These are phyloP conservation scores for Mitragyna speciosa DNA, from an alignment of 257 asterid genomes.

Conservation along the genomic window DNA sequence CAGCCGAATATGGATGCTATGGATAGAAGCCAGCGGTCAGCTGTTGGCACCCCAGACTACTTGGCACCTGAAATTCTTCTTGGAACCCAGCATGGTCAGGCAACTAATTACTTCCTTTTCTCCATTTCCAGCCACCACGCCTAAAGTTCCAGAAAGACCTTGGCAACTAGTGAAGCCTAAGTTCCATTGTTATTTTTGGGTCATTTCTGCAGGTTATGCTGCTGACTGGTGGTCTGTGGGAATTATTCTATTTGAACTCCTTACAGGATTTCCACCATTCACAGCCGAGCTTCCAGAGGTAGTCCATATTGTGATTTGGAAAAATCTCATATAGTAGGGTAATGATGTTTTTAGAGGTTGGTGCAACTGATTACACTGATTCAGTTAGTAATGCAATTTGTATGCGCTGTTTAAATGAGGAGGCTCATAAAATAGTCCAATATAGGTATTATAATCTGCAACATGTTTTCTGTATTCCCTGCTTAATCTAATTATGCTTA, in stretches of 20 bases:
- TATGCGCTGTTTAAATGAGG: neutral
- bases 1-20: constrained; percentile 43
- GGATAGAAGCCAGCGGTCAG: constrained; percentile 54
- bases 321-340: neutral
- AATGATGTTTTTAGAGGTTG: neutral
- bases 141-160: constrained; percentile 17
- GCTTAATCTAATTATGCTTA: neutral
- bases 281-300: constrained; percentile 88
- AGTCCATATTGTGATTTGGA: constrained; percentile 3
- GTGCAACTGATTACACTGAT: neutral
- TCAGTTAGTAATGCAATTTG: neutral
- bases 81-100: constrained; percentile 89
- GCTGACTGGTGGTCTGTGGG: constrained; percentile 99
- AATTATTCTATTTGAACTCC: constrained; percentile 67
- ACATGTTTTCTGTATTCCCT: neutral
- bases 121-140: neutral
- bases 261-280: constrained; percentile 83
- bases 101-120: constrained; percentile 3
- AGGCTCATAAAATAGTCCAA: neutral
- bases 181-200: neutral
- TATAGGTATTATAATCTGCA: neutral
- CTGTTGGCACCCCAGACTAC: constrained; percentile 98
- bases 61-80: constrained; percentile 98
- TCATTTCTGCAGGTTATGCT: constrained; percentile 57
- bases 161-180: constrained; percentile 31